These are phyloP conservation scores for Durusdinium trenchii DNA, from an alignment of 73 alveolate genomes.

Conservation along the genomic window DNA sequence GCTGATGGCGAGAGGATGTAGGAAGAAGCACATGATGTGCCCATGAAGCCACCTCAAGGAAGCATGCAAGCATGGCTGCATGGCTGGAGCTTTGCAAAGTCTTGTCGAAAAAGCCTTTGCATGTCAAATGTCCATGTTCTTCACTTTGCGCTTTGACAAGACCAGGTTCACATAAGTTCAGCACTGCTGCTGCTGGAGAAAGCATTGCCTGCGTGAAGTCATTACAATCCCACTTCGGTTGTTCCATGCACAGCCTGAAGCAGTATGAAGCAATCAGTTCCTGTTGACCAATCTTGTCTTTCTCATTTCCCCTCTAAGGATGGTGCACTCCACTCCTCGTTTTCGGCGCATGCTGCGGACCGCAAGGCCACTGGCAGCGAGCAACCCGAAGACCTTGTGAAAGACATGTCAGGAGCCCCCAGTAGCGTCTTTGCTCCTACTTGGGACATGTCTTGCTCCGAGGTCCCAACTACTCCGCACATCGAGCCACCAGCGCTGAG, in stretches of 20 bases:
- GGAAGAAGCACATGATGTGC: constrained; percentile 63
- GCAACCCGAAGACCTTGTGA: constrained; percentile 30
- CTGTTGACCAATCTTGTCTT: not conserved
- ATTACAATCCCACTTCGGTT: no score
- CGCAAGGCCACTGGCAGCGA: constrained; percentile 93
- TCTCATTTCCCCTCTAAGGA: not conserved
- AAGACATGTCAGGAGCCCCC: not conserved
- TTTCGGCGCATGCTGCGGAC: constrained; percentile 83
- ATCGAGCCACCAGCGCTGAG: constrained; percentile 55
- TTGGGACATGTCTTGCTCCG: not conserved
- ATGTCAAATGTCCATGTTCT: no score
- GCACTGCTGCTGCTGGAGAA: constrained; percentile 89
- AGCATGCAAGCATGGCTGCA: not conserved
- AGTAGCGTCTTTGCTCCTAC: not conserved
- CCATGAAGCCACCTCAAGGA: constrained; percentile 84
- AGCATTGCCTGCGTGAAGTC: constrained; percentile 74
- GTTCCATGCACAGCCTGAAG: no score
- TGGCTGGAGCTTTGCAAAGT: no score
- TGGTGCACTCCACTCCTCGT: constrained; percentile 52
- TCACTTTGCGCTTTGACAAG: not conserved
- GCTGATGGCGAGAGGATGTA: constrained; percentile 14
- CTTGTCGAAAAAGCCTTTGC: no score
- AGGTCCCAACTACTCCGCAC: constrained; percentile 59
- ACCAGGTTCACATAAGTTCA: not conserved
- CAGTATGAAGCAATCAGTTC: not conserved